Conservation (phyloP, 2,329 filamentous ascomycete species). For the Aspergillus ochraceus region DNA sequence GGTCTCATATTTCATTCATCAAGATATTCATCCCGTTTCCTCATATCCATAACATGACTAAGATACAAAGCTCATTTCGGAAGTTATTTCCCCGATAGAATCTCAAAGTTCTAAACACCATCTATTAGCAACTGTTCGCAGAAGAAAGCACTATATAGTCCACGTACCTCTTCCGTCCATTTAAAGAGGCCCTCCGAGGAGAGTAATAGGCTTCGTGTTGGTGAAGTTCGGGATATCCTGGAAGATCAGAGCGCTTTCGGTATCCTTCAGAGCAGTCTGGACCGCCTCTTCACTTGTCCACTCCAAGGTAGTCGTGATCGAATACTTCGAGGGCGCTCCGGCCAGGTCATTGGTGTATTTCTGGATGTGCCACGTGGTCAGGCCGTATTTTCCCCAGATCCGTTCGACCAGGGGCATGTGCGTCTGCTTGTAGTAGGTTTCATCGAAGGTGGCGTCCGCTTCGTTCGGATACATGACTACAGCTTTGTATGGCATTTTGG, state of each 20-base stretch:
- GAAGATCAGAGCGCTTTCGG: not conserved
- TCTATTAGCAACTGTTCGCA: not conserved
- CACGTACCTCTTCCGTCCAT: not conserved
- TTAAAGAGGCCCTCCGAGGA: not conserved
- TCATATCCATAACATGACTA: not conserved
- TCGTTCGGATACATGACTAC: not conserved
- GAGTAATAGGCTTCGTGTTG: not conserved
- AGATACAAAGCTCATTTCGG: not conserved
- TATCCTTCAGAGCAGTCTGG: not conserved
- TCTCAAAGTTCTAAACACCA: not conserved
- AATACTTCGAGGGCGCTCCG: not conserved
- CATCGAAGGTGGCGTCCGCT: not conserved
- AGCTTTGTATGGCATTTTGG: not conserved
- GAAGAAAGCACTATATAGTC: not conserved
- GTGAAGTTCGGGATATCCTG: not conserved
- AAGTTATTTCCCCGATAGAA: not conserved
- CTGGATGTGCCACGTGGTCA: not conserved
- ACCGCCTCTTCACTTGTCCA: not conserved
- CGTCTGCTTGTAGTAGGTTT: not conserved
- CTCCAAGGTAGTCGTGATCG: not conserved
- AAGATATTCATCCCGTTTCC: no score
- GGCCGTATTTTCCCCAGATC: not conserved
- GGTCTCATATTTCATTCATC: no score
- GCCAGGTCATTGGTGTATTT: not conserved
- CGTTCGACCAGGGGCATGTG: not conserved